Conservation (phyloP, 2,329 filamentous ascomycete species). For the Colletotrichum sp. region DNA sequence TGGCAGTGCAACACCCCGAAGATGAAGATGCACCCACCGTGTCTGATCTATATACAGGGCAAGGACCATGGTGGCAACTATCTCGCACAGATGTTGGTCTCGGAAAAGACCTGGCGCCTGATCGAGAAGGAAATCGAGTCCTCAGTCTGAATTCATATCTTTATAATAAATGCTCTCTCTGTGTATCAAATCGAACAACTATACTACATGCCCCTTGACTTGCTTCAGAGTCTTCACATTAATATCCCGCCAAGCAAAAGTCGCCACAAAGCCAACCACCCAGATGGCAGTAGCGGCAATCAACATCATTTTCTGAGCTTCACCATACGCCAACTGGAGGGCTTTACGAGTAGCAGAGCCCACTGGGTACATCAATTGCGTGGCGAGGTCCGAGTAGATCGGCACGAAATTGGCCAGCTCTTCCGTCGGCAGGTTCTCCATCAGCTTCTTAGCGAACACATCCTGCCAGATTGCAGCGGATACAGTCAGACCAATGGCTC, state of each 20-base stretch:
- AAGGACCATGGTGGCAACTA: constrained; percentile 12
- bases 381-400: constrained; percentile 39
- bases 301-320: neutral
- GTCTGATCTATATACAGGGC: constrained; percentile 5
- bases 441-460: constrained; percentile 40
- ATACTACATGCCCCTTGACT: neutral
- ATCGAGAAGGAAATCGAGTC: neutral
- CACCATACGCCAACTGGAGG: neutral
- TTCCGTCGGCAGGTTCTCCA: constrained; percentile 39
- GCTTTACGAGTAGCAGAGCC: neutral
- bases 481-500: constrained; percentile 31
- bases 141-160: neutral
- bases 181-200: neutral
- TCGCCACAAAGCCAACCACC: neutral
- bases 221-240: neutral
- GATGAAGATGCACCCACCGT: constrained; percentile 5
- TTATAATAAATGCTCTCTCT: neutral
- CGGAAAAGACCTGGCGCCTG: neutral
- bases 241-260: neutral
- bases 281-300: neutral
- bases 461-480: constrained; percentile 37
- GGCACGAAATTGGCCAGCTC: constrained; percentile 40
- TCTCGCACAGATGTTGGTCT: constrained; percentile 9
- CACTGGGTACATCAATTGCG: constrained; percentile 40
- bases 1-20: constrained; percentile 12